These are phyloP conservation scores for Elsinoe fawcettii DNA, from an alignment of 2,329 filamentous ascomycete species.

Conservation along the genomic window DNA sequence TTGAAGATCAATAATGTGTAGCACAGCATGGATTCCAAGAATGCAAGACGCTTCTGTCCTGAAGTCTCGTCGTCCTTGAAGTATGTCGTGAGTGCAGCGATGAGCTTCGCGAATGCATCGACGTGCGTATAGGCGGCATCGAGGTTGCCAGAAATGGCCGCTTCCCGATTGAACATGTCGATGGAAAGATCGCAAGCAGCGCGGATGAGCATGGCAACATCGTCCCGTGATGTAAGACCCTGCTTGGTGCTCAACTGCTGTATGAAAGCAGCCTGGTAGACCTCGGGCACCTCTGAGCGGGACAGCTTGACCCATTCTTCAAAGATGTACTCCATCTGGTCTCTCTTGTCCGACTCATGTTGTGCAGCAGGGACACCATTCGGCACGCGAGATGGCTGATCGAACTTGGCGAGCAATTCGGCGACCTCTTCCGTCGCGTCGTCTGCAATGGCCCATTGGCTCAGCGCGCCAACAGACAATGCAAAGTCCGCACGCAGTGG, in stretches of 20 bases:
- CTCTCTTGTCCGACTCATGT: constrained; percentile 50
- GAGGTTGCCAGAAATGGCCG: constrained; percentile 51
- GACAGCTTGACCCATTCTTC: constrained; percentile 88
- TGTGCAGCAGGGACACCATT: constrained; percentile 50
- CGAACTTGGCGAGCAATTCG: constrained; percentile 61
- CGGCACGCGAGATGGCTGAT: constrained; percentile 50
- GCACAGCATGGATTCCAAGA: constrained; percentile 69
- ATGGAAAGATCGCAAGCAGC: constrained; percentile 73
- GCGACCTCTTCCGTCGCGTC: constrained; percentile 57
- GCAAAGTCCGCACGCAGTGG: constrained; percentile 81
- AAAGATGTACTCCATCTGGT: constrained; percentile 91
- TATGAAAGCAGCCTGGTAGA: constrained; percentile 66
- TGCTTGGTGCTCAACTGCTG: constrained; percentile 71
- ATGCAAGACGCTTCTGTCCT: constrained; percentile 54
- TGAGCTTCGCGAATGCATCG: constrained; percentile 75
- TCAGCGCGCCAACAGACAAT: constrained; percentile 70
- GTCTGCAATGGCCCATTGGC: constrained; percentile 71
- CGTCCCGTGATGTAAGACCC: constrained; percentile 65
- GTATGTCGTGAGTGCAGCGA: constrained; percentile 66
- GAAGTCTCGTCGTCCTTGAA: constrained; percentile 56
- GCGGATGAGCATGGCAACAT: constrained; percentile 71
- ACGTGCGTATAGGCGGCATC: constrained; percentile 56
- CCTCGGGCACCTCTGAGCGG: constrained; percentile 67
- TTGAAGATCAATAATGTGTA: constrained; percentile 75
- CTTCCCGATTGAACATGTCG: constrained; percentile 66